phyloP scores from a whole-genome alignment of 805 yeast species.

The Cyberlindnera americana region DNA sequence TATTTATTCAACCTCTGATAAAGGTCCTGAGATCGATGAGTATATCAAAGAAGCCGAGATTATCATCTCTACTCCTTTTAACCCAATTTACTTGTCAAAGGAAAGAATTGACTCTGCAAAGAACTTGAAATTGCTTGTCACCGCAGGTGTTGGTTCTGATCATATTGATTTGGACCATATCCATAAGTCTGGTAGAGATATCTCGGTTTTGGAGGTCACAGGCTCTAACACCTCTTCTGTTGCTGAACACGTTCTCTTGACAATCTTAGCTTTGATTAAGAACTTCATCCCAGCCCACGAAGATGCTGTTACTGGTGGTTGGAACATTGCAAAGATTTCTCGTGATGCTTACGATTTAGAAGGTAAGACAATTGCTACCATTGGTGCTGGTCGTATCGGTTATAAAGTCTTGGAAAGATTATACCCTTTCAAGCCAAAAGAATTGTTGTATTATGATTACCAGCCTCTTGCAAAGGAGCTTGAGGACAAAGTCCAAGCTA shows the following conservation, averaged over 20 bases:
- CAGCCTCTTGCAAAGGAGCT: conserved; percentile 60
- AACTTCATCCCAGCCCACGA: conserved; percentile 79
- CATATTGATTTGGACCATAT: conserved; percentile 69
- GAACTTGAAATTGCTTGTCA: conserved; percentile 63
- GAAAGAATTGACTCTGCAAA: conserved; percentile 68
- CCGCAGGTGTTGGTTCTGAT: conserved; percentile 86
- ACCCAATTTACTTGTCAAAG: conserved; percentile 69
- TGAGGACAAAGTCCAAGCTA: conserved; percentile 54
- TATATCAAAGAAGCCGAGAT: conserved; percentile 70
- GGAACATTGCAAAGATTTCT: conserved; percentile 79
- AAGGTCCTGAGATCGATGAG: conserved; percentile 65
- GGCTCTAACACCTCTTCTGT: conserved; percentile 79
- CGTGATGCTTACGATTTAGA: conserved; percentile 73
- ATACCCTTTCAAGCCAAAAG: conserved; percentile 69
- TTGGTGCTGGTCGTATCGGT: conserved; percentile 82
- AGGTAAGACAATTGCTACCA: conserved; percentile 72
- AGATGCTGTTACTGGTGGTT: conserved; percentile 54
- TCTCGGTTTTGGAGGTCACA: conserved; percentile 75
- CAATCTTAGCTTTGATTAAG: conserved; percentile 65
- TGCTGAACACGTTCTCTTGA: conserved; percentile 77
- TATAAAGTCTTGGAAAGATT: conserved; percentile 70
- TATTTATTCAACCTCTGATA: conserved; percentile 60
- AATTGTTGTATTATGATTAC: conserved; percentile 71
- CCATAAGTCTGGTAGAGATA: conserved; percentile 53
- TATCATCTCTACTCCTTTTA: conserved; percentile 79